phyloP scores from a whole-genome alignment of 75 land plant species.

The Isoetes taiwanensis region DNA sequence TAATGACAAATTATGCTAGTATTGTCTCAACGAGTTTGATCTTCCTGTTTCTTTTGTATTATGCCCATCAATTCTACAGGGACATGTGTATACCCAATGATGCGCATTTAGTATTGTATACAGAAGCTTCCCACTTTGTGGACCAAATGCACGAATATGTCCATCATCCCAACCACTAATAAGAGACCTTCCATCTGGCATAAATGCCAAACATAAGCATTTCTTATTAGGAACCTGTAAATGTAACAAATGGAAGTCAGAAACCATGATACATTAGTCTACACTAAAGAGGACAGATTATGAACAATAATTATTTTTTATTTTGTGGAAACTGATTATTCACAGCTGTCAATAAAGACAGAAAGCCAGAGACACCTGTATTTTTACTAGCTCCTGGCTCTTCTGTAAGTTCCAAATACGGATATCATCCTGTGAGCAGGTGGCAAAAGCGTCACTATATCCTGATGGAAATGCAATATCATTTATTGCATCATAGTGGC shows the following conservation, averaged over 20 bases:
- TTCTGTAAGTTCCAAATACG: slow-evolving; percentile 23
- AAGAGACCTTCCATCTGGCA: slow-evolving; percentile 31
- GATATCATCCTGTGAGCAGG: slow-evolving; percentile 24
- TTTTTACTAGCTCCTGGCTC: slow-evolving; percentile 21
- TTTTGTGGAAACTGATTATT: no score
- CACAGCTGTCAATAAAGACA: no score
- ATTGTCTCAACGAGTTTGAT: no score
- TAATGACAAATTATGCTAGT: no score
- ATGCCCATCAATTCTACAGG: no score
- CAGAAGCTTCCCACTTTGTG: slow-evolving; percentile 22
- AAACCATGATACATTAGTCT: no score
- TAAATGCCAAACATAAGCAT: slow-evolving; percentile 22
- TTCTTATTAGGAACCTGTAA: slow-evolving; percentile 20
- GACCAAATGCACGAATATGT: slow-evolving; percentile 25
- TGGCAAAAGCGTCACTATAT: slow-evolving; percentile 28
- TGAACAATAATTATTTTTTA: no score
- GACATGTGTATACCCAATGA: background rate
- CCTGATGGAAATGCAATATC: slow-evolving; percentile 26
- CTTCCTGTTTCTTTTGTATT: no score
- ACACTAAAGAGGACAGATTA: no score
- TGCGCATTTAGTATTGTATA: slow-evolving; percentile 29
- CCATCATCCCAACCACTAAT: slow-evolving; percentile 34
- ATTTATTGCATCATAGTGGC: slow-evolving; percentile 30
- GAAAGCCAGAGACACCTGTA: slow-evolving; percentile 9
- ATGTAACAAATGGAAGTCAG: no score